Percentiles rank a stretch among this genome's conserved stretches.
These are phyloP conservation scores for Coemansia erecta DNA, from an alignment of 192 early-diverging fungal genomes.

Conservation along the genomic window DNA sequence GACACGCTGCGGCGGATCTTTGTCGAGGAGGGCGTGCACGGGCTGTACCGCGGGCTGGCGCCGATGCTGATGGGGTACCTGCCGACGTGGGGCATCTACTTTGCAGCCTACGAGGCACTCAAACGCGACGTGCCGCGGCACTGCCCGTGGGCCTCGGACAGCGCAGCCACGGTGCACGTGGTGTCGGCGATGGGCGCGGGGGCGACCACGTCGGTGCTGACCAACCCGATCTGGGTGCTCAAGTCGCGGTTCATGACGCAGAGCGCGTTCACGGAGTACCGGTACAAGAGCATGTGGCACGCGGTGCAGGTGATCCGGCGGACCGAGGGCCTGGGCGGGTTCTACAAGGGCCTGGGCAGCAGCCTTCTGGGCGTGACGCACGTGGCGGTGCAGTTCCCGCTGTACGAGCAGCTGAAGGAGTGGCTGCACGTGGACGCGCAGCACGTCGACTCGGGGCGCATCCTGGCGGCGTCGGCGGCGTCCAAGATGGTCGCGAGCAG, in stretches of 20 bases:
- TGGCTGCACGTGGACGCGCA: constrained; percentile 21
- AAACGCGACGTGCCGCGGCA: constrained; percentile 54
- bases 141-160: constrained; percentile 3
- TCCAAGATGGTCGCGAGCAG: constrained; percentile 89
- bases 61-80: constrained; percentile 87
- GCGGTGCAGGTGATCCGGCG: constrained; percentile 75
- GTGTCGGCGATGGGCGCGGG: constrained; percentile 84
- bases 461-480: constrained; percentile 75
- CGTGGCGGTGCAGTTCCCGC: constrained; percentile 91
- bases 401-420: constrained; percentile 88
- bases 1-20: constrained; percentile 71
- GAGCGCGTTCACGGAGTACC: constrained; percentile 66
- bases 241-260: constrained; percentile 91
- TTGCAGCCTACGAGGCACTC: constrained; percentile 81
- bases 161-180: constrained; percentile 66
- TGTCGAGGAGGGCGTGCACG: constrained; percentile 78
- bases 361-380: constrained; percentile 91
- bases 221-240: constrained; percentile 92
- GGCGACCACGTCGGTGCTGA: constrained; percentile 69
- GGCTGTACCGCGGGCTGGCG: constrained; percentile 86
- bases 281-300: constrained; percentile 78
- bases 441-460: constrained; percentile 49
- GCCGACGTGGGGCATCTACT: constrained; percentile 91
- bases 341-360: constrained; percentile 90
- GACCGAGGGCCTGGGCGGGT: constrained; percentile 75